Base-by-base conservation (phyloP, 2,329 filamentous ascomycete species). In the Tolypocladium ovalisporum region DNA sequence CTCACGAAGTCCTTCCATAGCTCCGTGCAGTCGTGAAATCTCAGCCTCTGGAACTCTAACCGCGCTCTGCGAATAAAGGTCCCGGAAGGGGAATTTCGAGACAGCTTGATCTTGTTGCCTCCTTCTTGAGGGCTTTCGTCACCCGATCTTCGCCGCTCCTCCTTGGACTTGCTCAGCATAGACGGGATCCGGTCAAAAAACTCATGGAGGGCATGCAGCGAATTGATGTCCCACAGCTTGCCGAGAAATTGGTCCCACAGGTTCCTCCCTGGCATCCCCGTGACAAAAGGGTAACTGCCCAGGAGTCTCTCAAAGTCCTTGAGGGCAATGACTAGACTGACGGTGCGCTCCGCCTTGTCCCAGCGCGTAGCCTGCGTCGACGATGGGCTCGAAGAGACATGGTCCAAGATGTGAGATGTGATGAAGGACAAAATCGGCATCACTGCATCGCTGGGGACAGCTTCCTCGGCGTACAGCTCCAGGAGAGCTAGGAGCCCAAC, bases 181-280 rank as follows among this genome's bases (percentile, higher is more conserved):
- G 72, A 70, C 5, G 76, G 72, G 19, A 88, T 77, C 27, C 75
- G 75, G 35, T 81, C 79, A 66, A 96, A 89, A 69, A 96, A 93
- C 2, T 78, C 76, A 66, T 92, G 84, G n/a, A 97, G 74, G 0
- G 85, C 83, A 72, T 97, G 84, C 13, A 95, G 80, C 24, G 88
- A 93, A 67, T 92, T 85, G 62, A 97, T 83, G 19, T 80, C 79
- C 93, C 94, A 97, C 29, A 97, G 75, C 61, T 85, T 87, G 57
- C 83, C 82, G 15, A 97, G 79, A 57, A 97, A 89, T 2, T 88
- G 76, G 67, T 97, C 91, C 84, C 92, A 94, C n/a, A 97, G 74
- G n/a, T 82, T 87, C 53, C 88, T 81, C 3, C 90, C 90, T 0
- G 90, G 88, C 57, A 90, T 74, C 40, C 79, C 78, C 64, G 77